phyloP scores from a whole-genome alignment of 495 filamentous ascomycete species.

The Articulospora tetracladia region DNA sequence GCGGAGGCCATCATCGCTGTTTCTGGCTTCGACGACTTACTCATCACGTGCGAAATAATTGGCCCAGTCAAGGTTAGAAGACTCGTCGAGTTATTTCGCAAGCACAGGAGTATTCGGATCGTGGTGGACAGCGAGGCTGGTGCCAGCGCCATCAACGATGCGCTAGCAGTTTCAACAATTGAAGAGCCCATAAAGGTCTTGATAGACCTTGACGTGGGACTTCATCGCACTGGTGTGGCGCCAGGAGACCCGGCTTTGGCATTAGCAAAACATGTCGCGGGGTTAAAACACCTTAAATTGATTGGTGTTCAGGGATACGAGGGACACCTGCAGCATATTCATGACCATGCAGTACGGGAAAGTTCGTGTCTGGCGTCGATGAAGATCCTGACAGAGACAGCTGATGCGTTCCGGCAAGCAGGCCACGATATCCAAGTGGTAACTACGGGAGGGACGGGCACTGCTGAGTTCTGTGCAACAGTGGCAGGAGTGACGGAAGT shows the following conservation, averaged over 20 bases:
- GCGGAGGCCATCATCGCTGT: slow-evolving; percentile 27
- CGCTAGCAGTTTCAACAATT: slow-evolving; percentile 20
- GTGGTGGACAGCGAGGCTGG: slow-evolving; percentile 29
- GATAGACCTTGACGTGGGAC: slow-evolving; percentile 31
- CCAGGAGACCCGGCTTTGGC: slow-evolving; percentile 15
- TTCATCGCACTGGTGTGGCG: slow-evolving; percentile 29
- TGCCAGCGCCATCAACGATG: slow-evolving; percentile 26
- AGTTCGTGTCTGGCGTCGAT: slow-evolving; percentile 27
- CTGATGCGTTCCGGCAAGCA: slow-evolving; percentile 23
- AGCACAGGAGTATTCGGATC: slow-evolving; percentile 21
- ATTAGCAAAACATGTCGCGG: not conserved
- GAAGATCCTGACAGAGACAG: slow-evolving; percentile 25
- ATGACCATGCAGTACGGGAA: slow-evolving; percentile 24
- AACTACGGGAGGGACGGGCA: slow-evolving; percentile 32
- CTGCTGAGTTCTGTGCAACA: slow-evolving; percentile 34
- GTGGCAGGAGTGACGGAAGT: slow-evolving; percentile 30
- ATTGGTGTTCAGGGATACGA: slow-evolving; percentile 24
- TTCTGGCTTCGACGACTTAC: slow-evolving; percentile 28
- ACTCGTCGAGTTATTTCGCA: slow-evolving; percentile 25
- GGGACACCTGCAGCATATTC: slow-evolving; percentile 32
- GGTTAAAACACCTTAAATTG: not conserved
- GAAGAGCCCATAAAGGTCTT: slow-evolving; percentile 21
- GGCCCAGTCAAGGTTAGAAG: slow-evolving; percentile 26
- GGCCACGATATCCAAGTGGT: slow-evolving; percentile 28
- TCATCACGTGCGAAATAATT: slow-evolving; percentile 34